Evolutionary conservation across 805 yeast genomes (phyloP), one percentile per base, ranked within the genome.

Genomic region (Saturnispora quitensis): DNA sequence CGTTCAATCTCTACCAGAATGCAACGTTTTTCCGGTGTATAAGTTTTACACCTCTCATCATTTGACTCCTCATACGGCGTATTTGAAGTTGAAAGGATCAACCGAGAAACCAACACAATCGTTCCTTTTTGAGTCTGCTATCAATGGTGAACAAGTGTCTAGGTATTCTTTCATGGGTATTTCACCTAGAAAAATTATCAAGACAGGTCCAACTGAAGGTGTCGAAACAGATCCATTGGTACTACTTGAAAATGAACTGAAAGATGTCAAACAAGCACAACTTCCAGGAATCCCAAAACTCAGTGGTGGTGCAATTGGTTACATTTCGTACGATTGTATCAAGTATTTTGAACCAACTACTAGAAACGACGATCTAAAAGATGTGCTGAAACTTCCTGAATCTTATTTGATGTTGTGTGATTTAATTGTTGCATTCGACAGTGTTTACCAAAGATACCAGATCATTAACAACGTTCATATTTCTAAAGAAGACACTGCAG

Each of bases 291-390:
- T 90, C 47, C 88, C 96, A 13, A 79, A 77, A 56, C 71, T 89
- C 53, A 83, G 90, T 60, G 99, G 99, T 53, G 99, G 99, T 56
- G 98, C 98, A 5, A 77, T 91, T 50, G 99, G 99, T 2, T 93
- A 89, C 65, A 82, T 93, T 43, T 88, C 97, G 1, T 93, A 93
- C 62, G 99, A 93, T 68, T 93, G 99, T 73, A 86, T 93, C 62
- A 86, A 89, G 65, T 93, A 93, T 68, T 93, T 93, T 59, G 99
- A 93, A 70, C 99, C 99, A 54, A 83, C 76, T 59, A 91, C 98
- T 1, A 77, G 76, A 54, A 78, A 87, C 57, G 77, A 76, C 3
- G 75, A 75, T 3, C 73, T 90, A 59, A 80, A 84, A 58, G 98
- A 93, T 66, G 82, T 84, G 1, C 71, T 93, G 59, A 68, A 86